Conservation (phyloP, 768 basidiomycete genomes). For the Lactarius sp. region DNA sequence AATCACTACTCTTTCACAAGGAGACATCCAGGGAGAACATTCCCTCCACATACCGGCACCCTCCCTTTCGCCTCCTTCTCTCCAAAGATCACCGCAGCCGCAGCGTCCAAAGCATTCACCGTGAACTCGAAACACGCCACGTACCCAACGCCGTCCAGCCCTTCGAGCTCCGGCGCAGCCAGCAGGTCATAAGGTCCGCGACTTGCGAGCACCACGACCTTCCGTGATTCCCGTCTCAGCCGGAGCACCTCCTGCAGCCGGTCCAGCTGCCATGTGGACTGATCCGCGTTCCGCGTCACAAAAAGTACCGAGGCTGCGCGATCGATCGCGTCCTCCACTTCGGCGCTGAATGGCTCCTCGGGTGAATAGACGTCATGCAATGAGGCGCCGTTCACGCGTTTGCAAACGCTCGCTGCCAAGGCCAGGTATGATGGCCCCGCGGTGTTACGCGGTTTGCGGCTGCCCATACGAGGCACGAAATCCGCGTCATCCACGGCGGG, state of each 20-base stretch:
- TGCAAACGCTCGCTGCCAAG: conserved; percentile 40
- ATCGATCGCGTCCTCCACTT: conserved; percentile 20
- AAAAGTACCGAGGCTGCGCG: conserved; percentile 40
- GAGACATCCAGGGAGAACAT: not conserved
- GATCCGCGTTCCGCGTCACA: conserved; percentile 53
- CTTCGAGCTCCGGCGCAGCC: conserved; percentile 26
- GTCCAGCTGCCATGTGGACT: conserved; percentile 52
- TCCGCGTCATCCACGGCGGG: conserved; percentile 56
- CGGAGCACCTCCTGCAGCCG: conserved; percentile 34
- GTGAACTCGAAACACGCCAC: conserved; percentile 61
- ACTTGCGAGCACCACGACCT: conserved; percentile 50
- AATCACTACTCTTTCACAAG: not conserved
- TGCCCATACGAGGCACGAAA: conserved; percentile 38
- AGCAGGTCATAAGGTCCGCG: conserved; percentile 64
- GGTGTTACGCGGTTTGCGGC: conserved; percentile 49
- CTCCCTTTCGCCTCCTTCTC: conserved; percentile 29
- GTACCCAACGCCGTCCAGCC: conserved; percentile 32
- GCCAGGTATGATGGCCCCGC: conserved; percentile 52
- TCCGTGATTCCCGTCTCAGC: conserved; percentile 19
- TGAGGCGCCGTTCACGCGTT: conserved; percentile 31
- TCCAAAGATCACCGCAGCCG: conserved; percentile 42
- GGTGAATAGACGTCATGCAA: conserved; percentile 45
- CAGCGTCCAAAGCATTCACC: conserved; percentile 43
- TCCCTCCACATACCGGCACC: conserved; percentile 31
- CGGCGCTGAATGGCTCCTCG: conserved; percentile 15